A percentile compares a stretch with the other conserved stretches of the same genome.
phyloP scores from a whole-genome alignment of 1,139 yeast genomes.

The Sugiyamaella neomexicana region DNA sequence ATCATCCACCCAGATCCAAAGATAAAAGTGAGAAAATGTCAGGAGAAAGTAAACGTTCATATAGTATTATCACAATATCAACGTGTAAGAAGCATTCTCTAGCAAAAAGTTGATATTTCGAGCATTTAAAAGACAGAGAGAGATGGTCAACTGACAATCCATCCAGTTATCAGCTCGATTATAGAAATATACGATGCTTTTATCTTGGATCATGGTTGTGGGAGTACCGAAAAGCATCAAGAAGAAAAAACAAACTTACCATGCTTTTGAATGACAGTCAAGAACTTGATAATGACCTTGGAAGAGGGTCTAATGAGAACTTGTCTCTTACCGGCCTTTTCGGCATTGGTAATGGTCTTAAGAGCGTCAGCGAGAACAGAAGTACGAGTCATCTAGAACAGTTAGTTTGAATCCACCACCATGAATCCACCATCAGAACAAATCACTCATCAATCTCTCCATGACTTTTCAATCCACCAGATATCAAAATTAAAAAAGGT shows the following conservation, averaged over 20 bases:
- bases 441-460: neutral
- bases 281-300: conserved; percentile 95
- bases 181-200: neutral
- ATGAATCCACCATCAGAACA: too few relatives aligned
- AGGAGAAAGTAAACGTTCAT: conserved; percentile 73
- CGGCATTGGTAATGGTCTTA: conserved; percentile 98
- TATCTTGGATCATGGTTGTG: neutral
- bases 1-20: neutral
- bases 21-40: conserved; percentile 46
- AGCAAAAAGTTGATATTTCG: conserved; percentile 63
- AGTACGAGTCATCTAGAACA: conserved; percentile 81
- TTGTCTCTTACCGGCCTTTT: conserved; percentile 99
- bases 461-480: conserved; percentile 11
- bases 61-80: conserved; percentile 43
- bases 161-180: conserved; percentile 84
- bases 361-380: conserved; percentile 99
- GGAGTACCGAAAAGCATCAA: neutral
- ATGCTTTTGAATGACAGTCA: conserved; percentile 97
- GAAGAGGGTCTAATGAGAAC: conserved; percentile 98
- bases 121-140: conserved; percentile 97
- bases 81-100: conserved; percentile 73
- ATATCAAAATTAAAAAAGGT: conserved; percentile 6
- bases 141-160: conserved; percentile 85
- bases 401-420: neutral
- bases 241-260: conserved; percentile 47